Base-by-base conservation (phyloP, 23 red algal species). In the Gracilaria caudata region DNA sequence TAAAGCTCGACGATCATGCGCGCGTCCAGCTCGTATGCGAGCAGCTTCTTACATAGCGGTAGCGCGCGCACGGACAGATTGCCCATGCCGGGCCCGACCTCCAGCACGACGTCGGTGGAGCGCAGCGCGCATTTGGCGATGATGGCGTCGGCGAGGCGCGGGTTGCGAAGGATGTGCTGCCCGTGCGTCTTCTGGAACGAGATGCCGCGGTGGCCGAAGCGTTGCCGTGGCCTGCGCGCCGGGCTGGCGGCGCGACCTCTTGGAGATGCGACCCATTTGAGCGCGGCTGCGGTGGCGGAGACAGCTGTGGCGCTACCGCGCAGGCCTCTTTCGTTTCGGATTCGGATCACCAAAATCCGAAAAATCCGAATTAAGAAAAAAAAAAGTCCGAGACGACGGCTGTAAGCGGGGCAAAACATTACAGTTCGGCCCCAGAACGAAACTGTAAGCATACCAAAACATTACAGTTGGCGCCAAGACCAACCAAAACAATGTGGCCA, bases 101-200 rank as follows among this genome's bases (percentile, higher is more conserved):
- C 97, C 28, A 99, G 64, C 33, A 99, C 93, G 29, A 83, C 88
- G 65, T 99, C 97, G 4, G 97, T 93, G 34, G 37, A 46, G 59
- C 86, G 86, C 20, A 99, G 47, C 8, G 49, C 82, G 25, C 90
- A 90, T 70, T 95, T 95, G 51, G 73, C 73, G 4, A 99, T 51
- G 32, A 99, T 99, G 30, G 93, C 75, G 35, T 94, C 76, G 71
- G 84, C 90, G 12, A 99, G 56, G n/a, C 84, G 81, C 19, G 97
- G 92, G 76, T 99, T 99, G 14, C 91, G 91, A 0, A 99, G 84
- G 14, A 99, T 94, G 57, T 99, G 97, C 71, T 99, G 97, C 3
- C 97, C 97, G 44, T 87, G 86, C 33, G 82, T 77, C 78, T 98
- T 98, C 72, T 95, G 73, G 33, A 99, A 99, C 39, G 86, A 83